These are phyloP conservation scores for Paraphoma chrysanthemicola DNA, from an alignment of 2,329 filamentous ascomycete genomes.

Conservation along the genomic window DNA sequence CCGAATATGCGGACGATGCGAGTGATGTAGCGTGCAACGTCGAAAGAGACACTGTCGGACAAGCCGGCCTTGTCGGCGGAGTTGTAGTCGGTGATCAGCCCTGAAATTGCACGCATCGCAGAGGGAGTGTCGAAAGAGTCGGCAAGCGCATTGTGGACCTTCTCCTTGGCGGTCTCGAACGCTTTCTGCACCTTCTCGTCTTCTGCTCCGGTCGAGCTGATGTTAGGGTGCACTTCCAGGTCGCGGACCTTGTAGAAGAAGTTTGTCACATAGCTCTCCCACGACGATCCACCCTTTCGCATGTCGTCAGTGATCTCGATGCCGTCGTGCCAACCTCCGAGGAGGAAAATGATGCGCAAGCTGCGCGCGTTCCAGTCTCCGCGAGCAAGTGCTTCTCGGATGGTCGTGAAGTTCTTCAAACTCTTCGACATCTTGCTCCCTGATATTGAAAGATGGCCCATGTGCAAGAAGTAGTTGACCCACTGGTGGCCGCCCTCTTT, in stretches of 20 bases:
- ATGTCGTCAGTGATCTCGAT: conserved; percentile 90
- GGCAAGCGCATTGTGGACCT: conserved; percentile 70
- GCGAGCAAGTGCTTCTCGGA: conserved; percentile 76
- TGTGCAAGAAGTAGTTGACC: conserved; percentile 96
- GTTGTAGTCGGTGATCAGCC: conserved; percentile 81
- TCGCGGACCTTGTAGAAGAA: conserved; percentile 68
- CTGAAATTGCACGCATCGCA: conserved; percentile 79
- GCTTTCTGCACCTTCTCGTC: conserved; percentile 55
- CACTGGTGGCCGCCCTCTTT: conserved; percentile 65
- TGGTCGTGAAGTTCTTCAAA: conserved; percentile 94
- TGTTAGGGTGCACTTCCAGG: conserved; percentile 48
- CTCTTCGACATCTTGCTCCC: conserved; percentile 97
- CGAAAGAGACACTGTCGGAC: conserved; percentile 56
- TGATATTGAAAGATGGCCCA: conserved; percentile 88
- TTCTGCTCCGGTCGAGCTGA: conserved; percentile 34
- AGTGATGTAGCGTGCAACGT: conserved; percentile 79
- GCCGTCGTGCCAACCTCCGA: conserved; percentile 88
- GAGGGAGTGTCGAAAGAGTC: conserved; percentile 89
- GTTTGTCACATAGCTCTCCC: conserved; percentile 81
- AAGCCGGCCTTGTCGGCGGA: conserved; percentile 50
- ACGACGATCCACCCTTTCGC: conserved; percentile 73
- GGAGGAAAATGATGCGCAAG: conserved; percentile 84
- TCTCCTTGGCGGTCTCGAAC: conserved; percentile 62
- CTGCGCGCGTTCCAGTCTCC: conserved; percentile 78
- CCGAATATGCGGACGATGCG: conserved; percentile 85